phyloP scores from a whole-genome alignment of 2,329 filamentous ascomycete species.

The Ilyonectria mors-panacis region DNA sequence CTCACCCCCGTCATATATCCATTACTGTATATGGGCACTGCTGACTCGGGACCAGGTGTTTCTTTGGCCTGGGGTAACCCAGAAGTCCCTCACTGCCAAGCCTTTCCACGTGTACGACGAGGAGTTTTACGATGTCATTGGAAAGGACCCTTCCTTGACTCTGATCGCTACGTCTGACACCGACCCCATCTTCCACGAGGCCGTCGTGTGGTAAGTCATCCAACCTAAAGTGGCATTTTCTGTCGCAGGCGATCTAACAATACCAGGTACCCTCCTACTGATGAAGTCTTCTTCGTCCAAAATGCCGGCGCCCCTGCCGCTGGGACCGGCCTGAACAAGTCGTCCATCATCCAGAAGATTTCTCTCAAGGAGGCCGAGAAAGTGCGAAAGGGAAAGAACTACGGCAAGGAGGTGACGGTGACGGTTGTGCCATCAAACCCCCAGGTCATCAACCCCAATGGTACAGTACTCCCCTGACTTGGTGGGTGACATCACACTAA shows the following conservation, averaged over 20 bases:
- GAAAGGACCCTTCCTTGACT: constrained; percentile 63
- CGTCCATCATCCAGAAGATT: constrained; percentile 66
- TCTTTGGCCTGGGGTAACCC: constrained; percentile 43
- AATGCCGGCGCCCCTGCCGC: constrained; percentile 63
- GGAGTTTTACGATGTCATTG: constrained; percentile 66
- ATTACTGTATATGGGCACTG: rapidly evolving
- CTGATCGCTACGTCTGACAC: constrained; percentile 61
- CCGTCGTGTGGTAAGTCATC: constrained; percentile 61
- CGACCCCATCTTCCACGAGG: constrained; percentile 69
- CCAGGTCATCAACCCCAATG: constrained; percentile 65
- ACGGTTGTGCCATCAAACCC: constrained; percentile 59
- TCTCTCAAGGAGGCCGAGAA: constrained; percentile 60
- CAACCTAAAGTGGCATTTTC: neutral
- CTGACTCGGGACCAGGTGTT: constrained; percentile 18
- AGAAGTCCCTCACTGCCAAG: constrained; percentile 38
- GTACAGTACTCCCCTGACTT: constrained; percentile 46
- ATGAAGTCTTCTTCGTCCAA: constrained; percentile 70
- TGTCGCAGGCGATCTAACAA: neutral
- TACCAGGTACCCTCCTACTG: constrained; percentile 56
- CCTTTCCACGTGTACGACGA: constrained; percentile 59
- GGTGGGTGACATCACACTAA: neutral
- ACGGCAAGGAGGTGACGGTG: constrained; percentile 56
- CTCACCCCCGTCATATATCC: rapidly evolving
- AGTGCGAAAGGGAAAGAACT: constrained; percentile 26
- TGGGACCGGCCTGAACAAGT: constrained; percentile 67